Conservation (phyloP, 2,329 filamentous ascomycete species). For the Metarhizium rileyi region DNA sequence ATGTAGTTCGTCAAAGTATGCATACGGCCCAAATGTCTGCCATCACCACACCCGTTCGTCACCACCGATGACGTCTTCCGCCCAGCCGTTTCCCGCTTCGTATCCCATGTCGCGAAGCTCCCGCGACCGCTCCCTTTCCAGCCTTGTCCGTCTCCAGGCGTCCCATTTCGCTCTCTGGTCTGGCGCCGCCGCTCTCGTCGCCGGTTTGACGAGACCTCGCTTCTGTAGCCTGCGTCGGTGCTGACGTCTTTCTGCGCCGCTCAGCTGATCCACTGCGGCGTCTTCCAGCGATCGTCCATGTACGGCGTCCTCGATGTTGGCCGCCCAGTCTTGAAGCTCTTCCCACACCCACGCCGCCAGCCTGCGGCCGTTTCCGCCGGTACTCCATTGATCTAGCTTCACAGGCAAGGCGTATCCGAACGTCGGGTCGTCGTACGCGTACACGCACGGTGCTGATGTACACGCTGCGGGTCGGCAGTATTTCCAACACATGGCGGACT, state of each 20-base stretch:
- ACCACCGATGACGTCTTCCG: constrained; percentile 17
- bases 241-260: constrained; percentile 36
- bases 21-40: constrained; percentile 12
- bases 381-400: constrained; percentile 53
- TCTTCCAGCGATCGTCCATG: constrained; percentile 35
- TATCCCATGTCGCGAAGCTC: constrained; percentile 32
- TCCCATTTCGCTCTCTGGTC: constrained; percentile 35
- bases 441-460: constrained; percentile 37
- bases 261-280: constrained; percentile 32
- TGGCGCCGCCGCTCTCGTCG: constrained; percentile 24
- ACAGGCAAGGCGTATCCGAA: constrained; percentile 52
- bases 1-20: background rate
- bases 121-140: constrained; percentile 29
- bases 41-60: constrained; percentile 16
- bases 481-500: constrained; percentile 40
- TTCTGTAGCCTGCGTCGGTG: constrained; percentile 41
- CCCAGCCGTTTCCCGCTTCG: constrained; percentile 20
- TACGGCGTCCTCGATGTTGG: constrained; percentile 37
- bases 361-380: constrained; percentile 38
- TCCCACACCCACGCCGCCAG: constrained; percentile 28
- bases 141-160: constrained; percentile 32
- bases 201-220: constrained; percentile 28
- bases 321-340: constrained; percentile 35
- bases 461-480: constrained; percentile 48
- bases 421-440: constrained; percentile 47